Base-by-base conservation (phyloP, 768 basidiomycete genomes). In the Pulveroboletus sp. region DNA sequence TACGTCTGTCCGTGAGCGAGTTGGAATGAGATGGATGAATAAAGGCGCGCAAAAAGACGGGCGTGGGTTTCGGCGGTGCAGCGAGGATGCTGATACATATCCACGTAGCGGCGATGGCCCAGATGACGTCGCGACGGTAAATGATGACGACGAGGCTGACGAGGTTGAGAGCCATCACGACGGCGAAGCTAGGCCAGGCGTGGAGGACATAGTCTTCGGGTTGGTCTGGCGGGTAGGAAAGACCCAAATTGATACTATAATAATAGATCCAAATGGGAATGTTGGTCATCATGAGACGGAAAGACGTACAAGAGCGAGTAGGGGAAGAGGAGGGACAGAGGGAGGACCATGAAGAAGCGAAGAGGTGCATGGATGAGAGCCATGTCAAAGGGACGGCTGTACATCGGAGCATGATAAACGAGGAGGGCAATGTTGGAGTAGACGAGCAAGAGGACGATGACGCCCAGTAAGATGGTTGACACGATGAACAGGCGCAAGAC, bases 351-450 rank as follows among this genome's bases (percentile, higher is more conserved):
- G 65, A 77, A 47, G 51, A 91, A 83, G 3, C 89, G 76, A 45
- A 95, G 73, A 0, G 94, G 94, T 0, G 89, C 87, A 57, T 96
- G 93, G 48, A 96, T 89, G 56, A 94, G 83, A 1, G 83, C 75
- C 29, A 80, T 82, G 64, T 93, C 91, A 34, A 94, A 65, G 0
- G 89, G 90, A 1, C 82, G 77, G 0, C 70, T 64, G 20, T 71
- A 70, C 0, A 72, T 77, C 0, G 86, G 85, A 0, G 76, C 67
- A 40, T 86, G 86, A 61, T 93, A 91, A 14, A 85, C 70, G 36
- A 93, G 71, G 6, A 95, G 75, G 0, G 82, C 82, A 39, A 92
- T 59, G 62, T 93, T 92, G 47, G 90, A 83, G 56, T 90, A 93
- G 9, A 90, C 59, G 1, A 96, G 73, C 37, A 88, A 63, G 43